Evolutionary conservation across 176 grass and related monocot genomes (phyloP).

Genomic region (Alloteropsis semialata): DNA sequence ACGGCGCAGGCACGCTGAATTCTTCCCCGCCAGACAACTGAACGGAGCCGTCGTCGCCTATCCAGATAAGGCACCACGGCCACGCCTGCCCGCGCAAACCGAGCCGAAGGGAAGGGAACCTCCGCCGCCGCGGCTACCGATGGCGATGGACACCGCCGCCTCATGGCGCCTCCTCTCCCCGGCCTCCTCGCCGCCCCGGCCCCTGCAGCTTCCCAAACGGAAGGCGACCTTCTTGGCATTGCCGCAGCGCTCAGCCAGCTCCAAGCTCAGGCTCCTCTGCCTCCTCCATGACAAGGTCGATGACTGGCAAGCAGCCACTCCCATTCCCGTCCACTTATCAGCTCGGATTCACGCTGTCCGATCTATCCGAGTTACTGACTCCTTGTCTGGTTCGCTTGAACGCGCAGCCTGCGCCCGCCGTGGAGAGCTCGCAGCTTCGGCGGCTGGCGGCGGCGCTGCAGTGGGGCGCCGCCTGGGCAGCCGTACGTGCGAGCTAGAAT

Average conservation of each 20-base stretch:
- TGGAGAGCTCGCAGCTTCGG: conserved; percentile 37
- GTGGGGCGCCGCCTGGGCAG: conserved; percentile 59
- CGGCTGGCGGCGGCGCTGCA: conserved; percentile 51
- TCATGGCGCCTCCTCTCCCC: conserved; percentile 45
- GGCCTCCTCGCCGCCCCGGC: conserved; percentile 3
- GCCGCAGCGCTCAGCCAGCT: neutral
- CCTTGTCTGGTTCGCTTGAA: neutral
- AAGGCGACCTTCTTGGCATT: neutral
- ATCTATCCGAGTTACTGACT: conserved; percentile 10
- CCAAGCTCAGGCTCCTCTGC: conserved; percentile 35
- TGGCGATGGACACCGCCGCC: conserved; percentile 25
- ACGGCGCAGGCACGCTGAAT: neutral
- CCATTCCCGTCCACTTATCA: no score
- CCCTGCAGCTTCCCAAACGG: neutral
- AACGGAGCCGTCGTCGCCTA: neutral
- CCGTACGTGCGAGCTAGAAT: conserved; percentile 45
- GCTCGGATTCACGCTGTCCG: neutral
- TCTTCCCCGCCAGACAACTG: neutral
- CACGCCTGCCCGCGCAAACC: conserved; percentile 21
- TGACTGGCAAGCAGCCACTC: neutral
- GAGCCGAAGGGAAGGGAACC: no score
- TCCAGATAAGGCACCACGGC: conserved; percentile 20
- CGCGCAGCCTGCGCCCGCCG: neutral
- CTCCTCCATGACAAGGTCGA: conserved; percentile 51
- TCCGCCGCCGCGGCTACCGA: neutral